These are phyloP conservation scores for Suillus paluster DNA, from an alignment of 768 basidiomycete genomes.

Conservation along the genomic window DNA sequence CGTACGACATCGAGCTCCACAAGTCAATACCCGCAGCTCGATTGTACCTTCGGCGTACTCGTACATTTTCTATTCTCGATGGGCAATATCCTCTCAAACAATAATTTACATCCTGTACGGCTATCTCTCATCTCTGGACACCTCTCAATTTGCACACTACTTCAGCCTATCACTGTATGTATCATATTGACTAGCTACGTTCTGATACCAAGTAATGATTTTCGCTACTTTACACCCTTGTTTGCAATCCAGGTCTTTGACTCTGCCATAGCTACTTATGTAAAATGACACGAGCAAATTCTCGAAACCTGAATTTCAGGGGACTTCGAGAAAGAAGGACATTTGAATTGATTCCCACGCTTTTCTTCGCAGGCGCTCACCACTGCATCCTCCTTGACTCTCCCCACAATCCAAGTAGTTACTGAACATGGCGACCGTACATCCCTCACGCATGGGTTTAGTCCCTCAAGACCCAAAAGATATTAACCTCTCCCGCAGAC, in stretches of 20 bases:
- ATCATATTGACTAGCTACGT: background rate
- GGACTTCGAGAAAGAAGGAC: background rate
- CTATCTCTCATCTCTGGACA: background rate
- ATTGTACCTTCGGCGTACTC: background rate
- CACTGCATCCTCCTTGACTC: background rate
- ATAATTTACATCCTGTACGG: background rate
- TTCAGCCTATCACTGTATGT: background rate
- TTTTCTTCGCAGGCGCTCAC: background rate
- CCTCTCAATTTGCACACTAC: background rate
- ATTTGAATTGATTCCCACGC: slow-evolving; percentile 5
- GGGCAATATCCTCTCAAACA: background rate
- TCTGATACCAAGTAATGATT: slow-evolving; percentile 2
- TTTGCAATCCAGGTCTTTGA: too few relatives aligned
- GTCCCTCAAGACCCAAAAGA: slow-evolving; percentile 51
- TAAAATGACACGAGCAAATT: too few relatives aligned
- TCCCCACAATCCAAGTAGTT: background rate
- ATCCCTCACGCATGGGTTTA: slow-evolving; percentile 72
- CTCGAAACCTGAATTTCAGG: too few relatives aligned
- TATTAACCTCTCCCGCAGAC: slow-evolving; percentile 20
- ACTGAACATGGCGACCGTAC: slow-evolving; percentile 67
- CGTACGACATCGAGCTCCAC: slow-evolving; percentile 2
- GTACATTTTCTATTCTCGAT: slow-evolving; percentile 2
- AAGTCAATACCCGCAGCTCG: background rate
- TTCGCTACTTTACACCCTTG: background rate
- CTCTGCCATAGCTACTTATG: too few relatives aligned